Evolutionary conservation across 208 protist genomes (phyloP).

Genomic region (Leptomonas pyrrhocoris): DNA sequence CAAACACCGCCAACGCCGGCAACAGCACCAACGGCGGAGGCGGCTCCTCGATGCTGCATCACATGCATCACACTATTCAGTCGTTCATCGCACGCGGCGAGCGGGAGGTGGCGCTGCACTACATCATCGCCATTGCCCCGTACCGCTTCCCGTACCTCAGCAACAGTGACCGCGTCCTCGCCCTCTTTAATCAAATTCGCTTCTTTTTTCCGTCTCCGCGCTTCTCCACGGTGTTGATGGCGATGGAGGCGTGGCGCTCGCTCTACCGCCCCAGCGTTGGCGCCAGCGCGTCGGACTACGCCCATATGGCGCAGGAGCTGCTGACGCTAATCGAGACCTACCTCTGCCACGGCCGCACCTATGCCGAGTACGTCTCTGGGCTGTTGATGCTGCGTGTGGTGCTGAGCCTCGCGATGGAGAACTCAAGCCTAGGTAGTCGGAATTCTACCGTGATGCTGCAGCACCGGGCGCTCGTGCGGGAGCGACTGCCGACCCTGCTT

Average conservation of each 20-base stretch:
- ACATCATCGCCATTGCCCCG: slow-evolving; percentile 58
- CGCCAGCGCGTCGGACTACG: slow-evolving; percentile 46
- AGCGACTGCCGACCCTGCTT: slow-evolving; percentile 50
- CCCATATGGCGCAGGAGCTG: slow-evolving; percentile 56
- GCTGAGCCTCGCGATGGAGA: slow-evolving; percentile 44
- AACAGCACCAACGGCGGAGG: neutral
- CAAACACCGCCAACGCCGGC: neutral
- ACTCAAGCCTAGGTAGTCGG: slow-evolving; percentile 7
- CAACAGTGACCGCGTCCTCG: slow-evolving; percentile 55
- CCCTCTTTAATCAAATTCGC: slow-evolving; percentile 67
- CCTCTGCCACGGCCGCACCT: slow-evolving; percentile 45
- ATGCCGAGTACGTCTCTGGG: slow-evolving; percentile 58
- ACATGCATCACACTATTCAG: slow-evolving; percentile 51
- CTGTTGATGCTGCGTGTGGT: slow-evolving; percentile 64
- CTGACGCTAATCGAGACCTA: slow-evolving; percentile 51
- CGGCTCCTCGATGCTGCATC: slow-evolving; percentile 15
- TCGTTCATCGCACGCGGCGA: slow-evolving; percentile 56
- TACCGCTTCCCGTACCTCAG: slow-evolving; percentile 46
- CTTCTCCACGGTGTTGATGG: slow-evolving; percentile 62
- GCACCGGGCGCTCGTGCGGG: slow-evolving; percentile 49
- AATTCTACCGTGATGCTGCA: slow-evolving; percentile 31
- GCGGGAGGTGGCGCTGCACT: slow-evolving; percentile 58
- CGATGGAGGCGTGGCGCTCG: slow-evolving; percentile 71
- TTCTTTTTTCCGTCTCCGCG: slow-evolving; percentile 54
- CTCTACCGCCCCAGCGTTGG: slow-evolving; percentile 54